Evolutionary conservation across 805 yeast genomes (phyloP).

Genomic region (Sugiyamaella floridensis): DNA sequence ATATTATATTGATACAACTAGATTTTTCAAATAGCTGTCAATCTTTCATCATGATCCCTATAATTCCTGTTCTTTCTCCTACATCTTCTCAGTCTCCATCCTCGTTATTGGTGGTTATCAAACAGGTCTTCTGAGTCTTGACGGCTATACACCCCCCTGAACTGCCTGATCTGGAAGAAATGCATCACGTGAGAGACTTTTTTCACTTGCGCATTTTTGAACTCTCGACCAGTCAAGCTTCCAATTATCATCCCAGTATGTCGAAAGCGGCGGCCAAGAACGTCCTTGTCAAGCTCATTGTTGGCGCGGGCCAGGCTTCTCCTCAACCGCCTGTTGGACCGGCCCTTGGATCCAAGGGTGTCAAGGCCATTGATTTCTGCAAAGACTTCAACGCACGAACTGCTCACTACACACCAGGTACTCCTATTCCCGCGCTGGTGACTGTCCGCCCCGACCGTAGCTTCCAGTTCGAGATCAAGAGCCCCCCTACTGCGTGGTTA

Average conservation of each 20-base stretch:
- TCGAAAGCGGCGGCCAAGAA: slow-evolving; percentile 44
- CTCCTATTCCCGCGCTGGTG: slow-evolving; percentile 81
- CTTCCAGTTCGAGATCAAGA: slow-evolving; percentile 75
- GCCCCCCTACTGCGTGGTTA: slow-evolving; percentile 89
- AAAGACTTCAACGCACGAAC: slow-evolving; percentile 98
- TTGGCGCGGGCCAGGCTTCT: slow-evolving; percentile 96
- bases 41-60: too few species aligned
- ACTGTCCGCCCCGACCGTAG: slow-evolving; percentile 89
- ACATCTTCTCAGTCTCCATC: too few species aligned
- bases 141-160: background rate
- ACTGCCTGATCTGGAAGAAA: background rate
- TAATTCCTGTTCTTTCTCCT: too few species aligned
- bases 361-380: slow-evolving; percentile 96
- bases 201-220: background rate
- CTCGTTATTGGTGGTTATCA: too few species aligned
- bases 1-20: too few species aligned
- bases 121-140: too few species aligned
- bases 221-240: background rate
- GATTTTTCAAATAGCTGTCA: too few species aligned
- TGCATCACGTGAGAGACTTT: background rate
- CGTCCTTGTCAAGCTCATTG: slow-evolving; percentile 76
- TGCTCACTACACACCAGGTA: slow-evolving; percentile 76
- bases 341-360: slow-evolving; percentile 96
- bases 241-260: slow-evolving; percentile 15
- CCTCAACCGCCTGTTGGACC: slow-evolving; percentile 99